Base-by-base conservation (phyloP, 257 asterid genomes). In the Gentiana macrophylla region DNA sequence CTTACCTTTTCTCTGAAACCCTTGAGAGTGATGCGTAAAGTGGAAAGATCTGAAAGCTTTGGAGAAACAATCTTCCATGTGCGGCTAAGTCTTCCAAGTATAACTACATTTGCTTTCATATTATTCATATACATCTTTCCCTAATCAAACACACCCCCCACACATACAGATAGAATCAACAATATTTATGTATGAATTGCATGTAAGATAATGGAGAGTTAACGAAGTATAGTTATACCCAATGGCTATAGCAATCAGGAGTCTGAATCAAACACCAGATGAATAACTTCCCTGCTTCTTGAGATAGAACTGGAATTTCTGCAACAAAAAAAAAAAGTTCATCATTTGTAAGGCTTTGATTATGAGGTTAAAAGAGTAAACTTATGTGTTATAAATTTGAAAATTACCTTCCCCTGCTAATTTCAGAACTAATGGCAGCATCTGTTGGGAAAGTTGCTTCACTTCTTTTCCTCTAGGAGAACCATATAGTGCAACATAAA, bases 401-500 rank as follows among this genome's bases (percentile, higher is more conserved):
- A 62, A 2, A 13, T 57, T 63, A 84, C 95, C 95, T 82, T 79
- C 88, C 56, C 77, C 83, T 52, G 84, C 79, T 54, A 88, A 77
- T 74, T 77, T 83, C 38, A 83, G 63, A 10, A 78, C 74, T 50
- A 85, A 13, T 64, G 66, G 24, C 57, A 77, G 84, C 63, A 83
- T 77, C 83, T 80, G 84, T 49, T 44, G 84, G 5, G 94, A 67
- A 8, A 83, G 83, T 74, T 80, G 97, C 75, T 76, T 88, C 84
- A 85, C 80, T 54, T 86, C 90, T 72, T 83, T 85, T 82, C 97
- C 86, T 63, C 96, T 89, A 9, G 81, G 80, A 49, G 94, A 65
- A 72, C 97, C 97, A 63, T 95, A 86, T 62, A 90, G 86, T 24
- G 97, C 88, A 55, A 84, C 82, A 64, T 82, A 91, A 69, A 79